These are phyloP conservation scores for Nosema muscidifuracis DNA, from an alignment of 371 early-diverging fungal species.

Conservation along the genomic window DNA sequence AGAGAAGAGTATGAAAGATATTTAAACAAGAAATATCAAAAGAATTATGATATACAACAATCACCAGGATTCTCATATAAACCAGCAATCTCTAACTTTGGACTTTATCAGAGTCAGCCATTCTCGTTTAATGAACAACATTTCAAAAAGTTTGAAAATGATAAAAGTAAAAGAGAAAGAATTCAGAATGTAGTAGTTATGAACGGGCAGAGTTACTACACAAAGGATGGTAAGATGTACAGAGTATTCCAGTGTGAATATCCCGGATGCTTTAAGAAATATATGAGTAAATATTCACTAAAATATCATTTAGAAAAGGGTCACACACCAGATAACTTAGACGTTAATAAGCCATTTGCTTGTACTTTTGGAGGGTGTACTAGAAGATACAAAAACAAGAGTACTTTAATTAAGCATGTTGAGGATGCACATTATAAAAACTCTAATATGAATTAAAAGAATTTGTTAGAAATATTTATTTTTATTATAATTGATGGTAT, in stretches of 20 bases:
- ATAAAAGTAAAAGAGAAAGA: not conserved
- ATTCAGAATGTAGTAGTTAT: not conserved
- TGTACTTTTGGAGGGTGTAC: not conserved
- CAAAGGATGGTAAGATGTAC: not conserved
- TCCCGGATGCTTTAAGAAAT: not conserved
- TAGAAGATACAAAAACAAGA: not conserved
- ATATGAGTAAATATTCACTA: not conserved
- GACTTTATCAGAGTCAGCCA: not conserved
- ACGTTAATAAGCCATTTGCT: not conserved
- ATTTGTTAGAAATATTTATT: too few relatives aligned
- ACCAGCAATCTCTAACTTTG: not conserved
- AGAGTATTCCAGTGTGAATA: not conserved
- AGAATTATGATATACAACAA: not conserved
- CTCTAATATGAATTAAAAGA: too few relatives aligned
- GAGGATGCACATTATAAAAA: not conserved
- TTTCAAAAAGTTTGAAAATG: not conserved
- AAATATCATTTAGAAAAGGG: not conserved
- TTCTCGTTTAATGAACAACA: not conserved
- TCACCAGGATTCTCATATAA: not conserved
- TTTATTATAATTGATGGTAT: too few relatives aligned
- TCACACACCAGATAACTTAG: not conserved
- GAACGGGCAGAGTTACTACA: not conserved
- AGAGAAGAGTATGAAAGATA: not conserved
- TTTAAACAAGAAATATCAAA: not conserved
- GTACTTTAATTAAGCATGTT: not conserved